Evolutionary conservation across 164 flowering plant genomes (phyloP).

Genomic region (Berberis thunbergii): DNA sequence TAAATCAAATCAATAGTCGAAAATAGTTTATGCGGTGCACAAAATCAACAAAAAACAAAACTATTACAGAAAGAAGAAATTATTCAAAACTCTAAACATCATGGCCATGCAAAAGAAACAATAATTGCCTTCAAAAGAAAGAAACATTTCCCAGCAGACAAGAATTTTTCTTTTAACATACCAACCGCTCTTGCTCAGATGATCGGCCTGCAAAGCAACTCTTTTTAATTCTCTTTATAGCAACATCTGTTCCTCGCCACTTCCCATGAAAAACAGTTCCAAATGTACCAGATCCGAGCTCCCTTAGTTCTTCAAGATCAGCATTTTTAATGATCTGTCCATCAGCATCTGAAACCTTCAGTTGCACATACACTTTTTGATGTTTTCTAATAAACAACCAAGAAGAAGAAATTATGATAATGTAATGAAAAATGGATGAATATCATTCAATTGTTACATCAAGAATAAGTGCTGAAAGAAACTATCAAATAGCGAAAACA

Average conservation of each 20-base stretch:
- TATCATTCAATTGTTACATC: too few relatives aligned
- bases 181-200: constrained; percentile 86
- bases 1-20: too few relatives aligned
- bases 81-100: too few relatives aligned
- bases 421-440: too few relatives aligned
- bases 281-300: constrained; percentile 85
- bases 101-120: neutral
- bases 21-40: too few relatives aligned
- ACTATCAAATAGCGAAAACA: too few relatives aligned
- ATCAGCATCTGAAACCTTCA: constrained; percentile 19
- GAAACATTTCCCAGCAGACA: neutral
- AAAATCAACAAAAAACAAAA: too few relatives aligned
- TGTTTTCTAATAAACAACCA: too few relatives aligned
- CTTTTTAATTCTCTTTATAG: constrained; percentile 80
- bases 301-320: constrained; percentile 83
- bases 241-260: constrained; percentile 94
- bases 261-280: constrained; percentile 92
- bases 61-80: too few relatives aligned
- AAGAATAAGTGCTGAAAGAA: too few relatives aligned
- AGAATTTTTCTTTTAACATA: constrained; percentile 17
- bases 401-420: too few relatives aligned
- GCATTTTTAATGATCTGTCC: constrained; percentile 75
- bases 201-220: constrained; percentile 77
- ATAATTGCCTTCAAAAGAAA: neutral
- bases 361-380: constrained; percentile 5